These are phyloP conservation scores for Escallonia rubra DNA, from an alignment of 129 eudicot species.

Conservation along the genomic window DNA sequence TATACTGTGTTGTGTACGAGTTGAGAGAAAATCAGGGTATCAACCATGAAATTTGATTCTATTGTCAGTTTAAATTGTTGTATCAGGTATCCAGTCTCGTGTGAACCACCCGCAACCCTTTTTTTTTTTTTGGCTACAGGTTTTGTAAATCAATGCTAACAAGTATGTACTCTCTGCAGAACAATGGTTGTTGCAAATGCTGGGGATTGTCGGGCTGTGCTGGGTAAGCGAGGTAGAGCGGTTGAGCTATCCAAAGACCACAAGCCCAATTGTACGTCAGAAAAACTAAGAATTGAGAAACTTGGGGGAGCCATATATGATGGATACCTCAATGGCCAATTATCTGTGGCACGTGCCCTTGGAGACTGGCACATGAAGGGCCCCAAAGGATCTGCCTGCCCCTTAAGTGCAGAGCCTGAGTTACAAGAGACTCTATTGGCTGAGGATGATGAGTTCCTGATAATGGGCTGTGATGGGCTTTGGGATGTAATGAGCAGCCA, in stretches of 20 bases:
- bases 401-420: slow-evolving; percentile 79
- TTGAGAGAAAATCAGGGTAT: too few species aligned
- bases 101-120: too few species aligned
- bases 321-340: slow-evolving; percentile 78
- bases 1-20: too few species aligned
- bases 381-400: slow-evolving; percentile 64
- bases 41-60: too few species aligned
- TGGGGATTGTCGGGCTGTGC: slow-evolving; percentile 88
- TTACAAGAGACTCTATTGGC: slow-evolving; percentile 48
- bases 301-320: slow-evolving; percentile 82
- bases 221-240: slow-evolving; percentile 80
- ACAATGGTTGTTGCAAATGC: slow-evolving; percentile 70
- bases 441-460: slow-evolving; percentile 77
- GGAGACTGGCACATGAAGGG: slow-evolving; percentile 98
- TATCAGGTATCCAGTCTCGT: too few species aligned
- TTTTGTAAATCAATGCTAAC: too few species aligned
- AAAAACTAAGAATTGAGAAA: slow-evolving; percentile 63
- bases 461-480: slow-evolving; percentile 83
- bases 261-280: slow-evolving; percentile 69
- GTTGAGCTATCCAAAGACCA: slow-evolving; percentile 79
- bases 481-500: slow-evolving; percentile 99
- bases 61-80: too few species aligned
- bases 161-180: slow-evolving; percentile 20
- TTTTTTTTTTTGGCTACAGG: too few species aligned
- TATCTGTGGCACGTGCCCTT: slow-evolving; percentile 81